These are phyloP conservation scores for Alnus rubra DNA, from an alignment of 306 rosid species.

Conservation along the genomic window DNA sequence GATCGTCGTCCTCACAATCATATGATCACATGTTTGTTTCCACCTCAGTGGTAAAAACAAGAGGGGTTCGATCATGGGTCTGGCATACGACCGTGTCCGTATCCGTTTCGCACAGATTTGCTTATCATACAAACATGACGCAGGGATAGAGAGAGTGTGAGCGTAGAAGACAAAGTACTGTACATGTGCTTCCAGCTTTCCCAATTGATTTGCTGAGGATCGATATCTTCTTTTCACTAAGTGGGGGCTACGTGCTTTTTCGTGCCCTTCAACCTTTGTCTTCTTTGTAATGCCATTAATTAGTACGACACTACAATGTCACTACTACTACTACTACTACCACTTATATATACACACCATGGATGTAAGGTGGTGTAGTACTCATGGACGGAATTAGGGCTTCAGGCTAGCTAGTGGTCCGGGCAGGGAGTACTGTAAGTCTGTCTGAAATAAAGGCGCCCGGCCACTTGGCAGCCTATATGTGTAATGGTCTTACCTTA, in stretches of 20 bases:
- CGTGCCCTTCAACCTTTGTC: conserved; percentile 2
- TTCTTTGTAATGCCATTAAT: background rate
- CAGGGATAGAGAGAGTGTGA: background rate
- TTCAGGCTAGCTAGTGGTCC: too few species aligned
- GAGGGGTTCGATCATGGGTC: background rate
- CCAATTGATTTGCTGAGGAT: conserved; percentile 1
- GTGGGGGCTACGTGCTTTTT: conserved; percentile 26
- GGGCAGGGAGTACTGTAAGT: too few species aligned
- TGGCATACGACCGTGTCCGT: background rate
- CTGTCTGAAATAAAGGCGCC: too few species aligned
- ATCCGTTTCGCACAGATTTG: background rate
- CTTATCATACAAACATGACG: background rate
- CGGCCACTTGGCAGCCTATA: too few species aligned
- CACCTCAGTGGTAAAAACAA: conserved; percentile 7
- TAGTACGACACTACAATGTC: too few species aligned
- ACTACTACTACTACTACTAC: too few species aligned
- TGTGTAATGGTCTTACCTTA: too few species aligned
- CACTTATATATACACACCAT: too few species aligned
- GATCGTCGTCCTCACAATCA: conserved; percentile 18
- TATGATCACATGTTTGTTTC: conserved; percentile 24
- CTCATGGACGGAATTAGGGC: too few species aligned
- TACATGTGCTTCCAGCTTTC: background rate
- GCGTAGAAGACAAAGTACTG: background rate
- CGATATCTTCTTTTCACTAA: conserved; percentile 4
- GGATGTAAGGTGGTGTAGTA: too few species aligned